A percentile compares a stretch with the other conserved stretches of the same genome.
phyloP scores from a whole-genome alignment of 2,329 filamentous ascomycete species.

The Colletotrichum scovillei region DNA sequence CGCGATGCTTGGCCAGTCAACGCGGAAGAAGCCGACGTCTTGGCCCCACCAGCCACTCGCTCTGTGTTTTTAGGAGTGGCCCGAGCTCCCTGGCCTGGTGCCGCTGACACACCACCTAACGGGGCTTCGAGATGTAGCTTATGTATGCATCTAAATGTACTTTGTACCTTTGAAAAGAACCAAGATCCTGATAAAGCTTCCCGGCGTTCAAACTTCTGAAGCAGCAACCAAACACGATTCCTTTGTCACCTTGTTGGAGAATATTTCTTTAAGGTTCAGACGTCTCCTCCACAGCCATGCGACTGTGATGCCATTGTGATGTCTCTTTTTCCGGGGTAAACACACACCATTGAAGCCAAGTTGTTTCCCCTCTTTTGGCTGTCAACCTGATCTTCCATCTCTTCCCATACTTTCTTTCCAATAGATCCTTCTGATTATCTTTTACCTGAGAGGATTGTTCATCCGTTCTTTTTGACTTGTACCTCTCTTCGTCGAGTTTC shows the following conservation, averaged over 20 bases:
- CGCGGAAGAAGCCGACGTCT: conserved; percentile 27
- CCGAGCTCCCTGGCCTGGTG: background rate
- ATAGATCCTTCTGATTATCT: background rate
- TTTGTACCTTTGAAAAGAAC: background rate
- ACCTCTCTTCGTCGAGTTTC: background rate
- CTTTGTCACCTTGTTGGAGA: background rate
- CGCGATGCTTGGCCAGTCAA: conserved; percentile 34
- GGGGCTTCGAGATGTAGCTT: background rate
- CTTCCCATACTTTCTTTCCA: background rate
- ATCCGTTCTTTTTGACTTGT: background rate
- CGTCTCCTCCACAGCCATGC: conserved; percentile 1
- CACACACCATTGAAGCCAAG: background rate
- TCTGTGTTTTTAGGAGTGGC: background rate
- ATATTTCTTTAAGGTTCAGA: conserved; percentile 3
- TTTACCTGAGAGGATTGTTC: background rate
- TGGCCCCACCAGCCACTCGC: background rate
- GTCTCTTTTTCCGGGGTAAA: background rate
- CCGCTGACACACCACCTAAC: background rate
- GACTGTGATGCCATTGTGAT: conserved; percentile 26
- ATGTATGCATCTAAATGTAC: background rate
- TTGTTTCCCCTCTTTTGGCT: background rate
- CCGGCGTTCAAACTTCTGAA: background rate
- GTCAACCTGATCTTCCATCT: background rate
- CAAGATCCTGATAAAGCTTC: background rate
- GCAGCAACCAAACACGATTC: background rate